phyloP scores from a whole-genome alignment of 129 eudicot species.

The Apium graveolens region DNA sequence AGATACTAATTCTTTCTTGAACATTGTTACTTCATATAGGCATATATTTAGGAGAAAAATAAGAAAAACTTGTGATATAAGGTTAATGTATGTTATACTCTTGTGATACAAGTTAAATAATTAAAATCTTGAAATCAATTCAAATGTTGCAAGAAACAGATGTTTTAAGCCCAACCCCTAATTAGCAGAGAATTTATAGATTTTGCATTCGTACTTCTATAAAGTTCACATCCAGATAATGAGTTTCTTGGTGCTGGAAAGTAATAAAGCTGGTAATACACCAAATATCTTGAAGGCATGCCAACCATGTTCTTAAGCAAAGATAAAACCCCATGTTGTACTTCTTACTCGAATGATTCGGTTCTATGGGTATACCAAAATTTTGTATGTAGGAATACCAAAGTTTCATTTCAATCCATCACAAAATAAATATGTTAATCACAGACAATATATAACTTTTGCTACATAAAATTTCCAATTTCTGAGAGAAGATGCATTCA shows the following conservation, averaged over 20 bases:
- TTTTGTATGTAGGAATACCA: not conserved
- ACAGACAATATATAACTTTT: not conserved
- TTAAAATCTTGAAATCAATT: too few species aligned
- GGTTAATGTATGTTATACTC: too few species aligned
- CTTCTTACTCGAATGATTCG: not conserved
- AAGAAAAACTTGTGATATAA: not conserved
- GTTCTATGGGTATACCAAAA: not conserved
- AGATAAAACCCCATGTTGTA: not conserved
- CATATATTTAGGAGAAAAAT: not conserved
- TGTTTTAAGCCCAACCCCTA: not conserved
- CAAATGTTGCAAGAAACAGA: not conserved
- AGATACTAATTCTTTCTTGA: slow-evolving; percentile 4
- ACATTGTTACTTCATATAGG: not conserved
- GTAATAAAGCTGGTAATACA: not conserved
- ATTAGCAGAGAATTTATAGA: not conserved
- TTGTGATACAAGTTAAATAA: not conserved
- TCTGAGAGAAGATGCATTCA: not conserved
- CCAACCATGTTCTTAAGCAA: too few species aligned
- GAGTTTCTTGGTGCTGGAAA: not conserved
- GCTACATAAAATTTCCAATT: not conserved
- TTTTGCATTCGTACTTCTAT: not conserved
- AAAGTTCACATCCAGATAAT: not conserved
- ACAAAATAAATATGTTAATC: not conserved
- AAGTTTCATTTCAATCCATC: not conserved
- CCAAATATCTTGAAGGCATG: not conserved